Evolutionary conservation across 1,284 basidiomycete genomes (phyloP), one percentile per base, ranked within the genome.

Genomic region (Cryptococcus amylolentus): DNA sequence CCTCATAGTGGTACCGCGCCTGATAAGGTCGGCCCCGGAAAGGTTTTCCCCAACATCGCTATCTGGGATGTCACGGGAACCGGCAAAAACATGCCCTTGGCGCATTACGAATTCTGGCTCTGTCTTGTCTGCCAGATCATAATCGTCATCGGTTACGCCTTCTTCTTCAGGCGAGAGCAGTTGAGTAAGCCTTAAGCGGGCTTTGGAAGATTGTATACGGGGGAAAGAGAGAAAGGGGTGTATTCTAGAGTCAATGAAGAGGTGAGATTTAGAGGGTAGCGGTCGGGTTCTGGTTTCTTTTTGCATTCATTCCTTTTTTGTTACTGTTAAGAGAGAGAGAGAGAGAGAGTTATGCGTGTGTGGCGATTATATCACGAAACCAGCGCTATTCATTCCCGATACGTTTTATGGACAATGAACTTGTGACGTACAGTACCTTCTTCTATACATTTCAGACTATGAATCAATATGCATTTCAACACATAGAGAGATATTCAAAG

Each of bases 81-180:
- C 14, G 73, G 72, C 50, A 55, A 56, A 40, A 69, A 74, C 64
- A 76, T 73, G 63, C 75, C 76, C 44, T 71, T 76, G 55, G 62
- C 53, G 20, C 68, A 76, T 59, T 77, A 68, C 66, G 77, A 88
- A 56, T 95, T 95, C 82, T 95, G 91, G 91, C 77, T 92, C 49
- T 90, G 89, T 55, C 81, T 95, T 41, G 60, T 70, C 28, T 78
- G 77, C 66, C 78, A 78, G 63, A 63, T 94, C 56, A 75, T 91
- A 61, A 91, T 95, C 69, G 89, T 93, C 55, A 78, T 87, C 58
- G 91, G 91, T 23, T 95, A 94, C 80, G 91, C 93, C 81, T 88
- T 88, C 88, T 92, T 94, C 84, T 95, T 77, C 73, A 61, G 77
- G 66, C 71, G 73, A 63, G 77, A 78, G 57, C 77, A 78, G 62